phyloP scores from a whole-genome alignment of 495 filamentous ascomycete genomes.

The Elaphomyces granulatus region DNA sequence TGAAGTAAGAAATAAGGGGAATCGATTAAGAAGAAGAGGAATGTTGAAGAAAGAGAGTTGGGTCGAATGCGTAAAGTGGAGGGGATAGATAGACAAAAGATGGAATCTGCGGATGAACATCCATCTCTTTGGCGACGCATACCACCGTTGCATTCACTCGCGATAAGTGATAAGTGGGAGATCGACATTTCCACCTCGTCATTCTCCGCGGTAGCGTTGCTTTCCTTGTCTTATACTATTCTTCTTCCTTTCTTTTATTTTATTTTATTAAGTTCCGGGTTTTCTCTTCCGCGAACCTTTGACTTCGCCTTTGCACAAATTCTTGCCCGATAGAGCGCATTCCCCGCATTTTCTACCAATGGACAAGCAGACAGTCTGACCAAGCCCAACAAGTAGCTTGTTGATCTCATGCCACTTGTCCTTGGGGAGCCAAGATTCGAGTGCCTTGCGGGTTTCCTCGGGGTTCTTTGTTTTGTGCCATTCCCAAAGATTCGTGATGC shows the following conservation, averaged over 20 bases:
- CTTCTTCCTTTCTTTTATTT: slow-evolving; percentile 38
- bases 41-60: too few relatives aligned
- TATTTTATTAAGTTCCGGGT: slow-evolving; percentile 26
- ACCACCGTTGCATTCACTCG: too few relatives aligned
- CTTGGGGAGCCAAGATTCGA: slow-evolving; percentile 73
- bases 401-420: slow-evolving; percentile 95
- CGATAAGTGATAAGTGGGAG: too few relatives aligned
- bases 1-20: too few relatives aligned
- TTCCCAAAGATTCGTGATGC: slow-evolving; percentile 92
- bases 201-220: slow-evolving; percentile 11
- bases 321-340: slow-evolving; percentile 57
- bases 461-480: slow-evolving; percentile 78
- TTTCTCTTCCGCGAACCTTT: slow-evolving; percentile 21
- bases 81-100: too few relatives aligned
- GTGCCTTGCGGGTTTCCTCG: slow-evolving; percentile 64
- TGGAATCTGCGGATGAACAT: too few relatives aligned
- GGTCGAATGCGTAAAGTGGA: too few relatives aligned
- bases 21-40: too few relatives aligned
- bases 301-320: slow-evolving; percentile 60
- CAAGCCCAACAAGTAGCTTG: slow-evolving; percentile 77
- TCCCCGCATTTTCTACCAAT: slow-evolving; percentile 69
- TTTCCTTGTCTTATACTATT: slow-evolving; percentile 28
- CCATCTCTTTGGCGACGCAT: too few relatives aligned
- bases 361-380: slow-evolving; percentile 76
- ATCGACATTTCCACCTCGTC: slow-evolving; percentile 12